These are phyloP conservation scores for Lactifluus pinguis DNA, from an alignment of 768 basidiomycete species.

Conservation along the genomic window DNA sequence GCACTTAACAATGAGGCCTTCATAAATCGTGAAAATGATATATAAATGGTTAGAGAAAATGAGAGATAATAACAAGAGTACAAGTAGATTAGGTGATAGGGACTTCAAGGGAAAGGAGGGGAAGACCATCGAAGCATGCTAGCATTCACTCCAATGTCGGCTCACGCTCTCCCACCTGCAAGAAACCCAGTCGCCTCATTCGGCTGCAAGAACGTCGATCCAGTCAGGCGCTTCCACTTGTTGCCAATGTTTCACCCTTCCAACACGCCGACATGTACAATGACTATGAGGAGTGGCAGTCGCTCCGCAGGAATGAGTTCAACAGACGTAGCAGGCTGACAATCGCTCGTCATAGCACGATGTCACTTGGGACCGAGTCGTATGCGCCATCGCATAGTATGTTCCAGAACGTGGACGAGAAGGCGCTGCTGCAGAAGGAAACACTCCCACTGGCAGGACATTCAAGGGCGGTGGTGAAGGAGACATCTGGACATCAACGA, in stretches of 20 bases:
- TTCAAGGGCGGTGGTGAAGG: constrained; percentile 77
- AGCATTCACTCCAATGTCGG: too few relatives aligned
- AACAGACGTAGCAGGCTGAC: constrained; percentile 74
- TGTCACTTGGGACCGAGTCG: constrained; percentile 81
- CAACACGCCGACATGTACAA: constrained; percentile 67
- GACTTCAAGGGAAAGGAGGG: too few relatives aligned
- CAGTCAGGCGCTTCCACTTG: constrained; percentile 71
- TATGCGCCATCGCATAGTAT: constrained; percentile 93
- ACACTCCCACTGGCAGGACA: constrained; percentile 73
- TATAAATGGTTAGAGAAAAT: too few relatives aligned
- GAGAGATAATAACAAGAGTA: too few relatives aligned
- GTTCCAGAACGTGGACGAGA: constrained; percentile 81
- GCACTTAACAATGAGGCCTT: too few relatives aligned
- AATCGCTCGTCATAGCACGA: constrained; percentile 65
- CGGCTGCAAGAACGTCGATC: constrained; percentile 51
- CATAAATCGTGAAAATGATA: too few relatives aligned
- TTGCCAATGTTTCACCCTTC: constrained; percentile 74
- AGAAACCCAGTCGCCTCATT: constrained; percentile 28
- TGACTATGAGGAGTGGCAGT: constrained; percentile 71
- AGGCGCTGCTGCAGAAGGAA: constrained; percentile 70
- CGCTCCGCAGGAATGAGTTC: constrained; percentile 66
- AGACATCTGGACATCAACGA: constrained; percentile 65
- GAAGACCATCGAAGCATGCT: too few relatives aligned
- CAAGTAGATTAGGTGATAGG: too few relatives aligned
- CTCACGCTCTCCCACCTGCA: too few relatives aligned